Evolutionary conservation across 2,329 filamentous ascomycete genomes (phyloP).

Genomic region (Acarospora socialis): DNA sequence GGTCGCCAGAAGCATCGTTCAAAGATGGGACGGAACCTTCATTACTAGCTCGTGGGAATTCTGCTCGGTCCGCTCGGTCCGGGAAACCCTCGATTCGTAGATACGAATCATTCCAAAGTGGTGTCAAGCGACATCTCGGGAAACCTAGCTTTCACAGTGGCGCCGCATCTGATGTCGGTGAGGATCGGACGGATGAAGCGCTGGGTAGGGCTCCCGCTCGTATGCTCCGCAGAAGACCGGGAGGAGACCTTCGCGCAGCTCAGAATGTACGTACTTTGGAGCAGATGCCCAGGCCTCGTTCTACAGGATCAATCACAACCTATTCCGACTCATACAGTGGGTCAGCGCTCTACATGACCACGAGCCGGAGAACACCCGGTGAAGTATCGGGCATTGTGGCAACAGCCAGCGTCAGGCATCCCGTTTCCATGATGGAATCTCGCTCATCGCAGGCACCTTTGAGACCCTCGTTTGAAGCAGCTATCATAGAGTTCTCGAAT

Average conservation of each 20-base stretch:
- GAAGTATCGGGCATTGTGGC: too few relatives aligned
- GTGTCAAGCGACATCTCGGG: constrained; percentile 21
- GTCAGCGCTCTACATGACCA: constrained; percentile 19
- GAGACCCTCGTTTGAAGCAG: constrained; percentile 66
- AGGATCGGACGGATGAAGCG: too few relatives aligned
- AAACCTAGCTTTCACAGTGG: constrained; percentile 4
- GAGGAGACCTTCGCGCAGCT: constrained; percentile 58
- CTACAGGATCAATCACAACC: constrained; percentile 24
- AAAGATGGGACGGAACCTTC: too few relatives aligned
- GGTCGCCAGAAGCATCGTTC: too few relatives aligned
- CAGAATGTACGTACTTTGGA: constrained; percentile 51
- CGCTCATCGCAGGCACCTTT: constrained; percentile 41
- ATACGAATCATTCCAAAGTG: constrained; percentile 32
- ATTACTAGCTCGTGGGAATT: constrained; percentile 5
- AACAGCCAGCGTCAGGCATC: too few relatives aligned
- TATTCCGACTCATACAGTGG: constrained; percentile 22
- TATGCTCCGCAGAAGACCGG: constrained; percentile 56
- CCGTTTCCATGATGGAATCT: constrained; percentile 32
- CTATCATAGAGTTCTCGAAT: constrained; percentile 72
- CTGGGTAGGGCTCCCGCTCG: constrained; percentile 26
- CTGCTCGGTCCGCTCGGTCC: constrained; percentile 8
- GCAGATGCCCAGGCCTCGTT: constrained; percentile 22
- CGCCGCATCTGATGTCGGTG: constrained; percentile 2
- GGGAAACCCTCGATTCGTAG: constrained; percentile 21
- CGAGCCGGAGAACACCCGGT: constrained; percentile 10